Base-by-base conservation (phyloP, 106 monocot genomes). In the Iris macrosiphon region DNA sequence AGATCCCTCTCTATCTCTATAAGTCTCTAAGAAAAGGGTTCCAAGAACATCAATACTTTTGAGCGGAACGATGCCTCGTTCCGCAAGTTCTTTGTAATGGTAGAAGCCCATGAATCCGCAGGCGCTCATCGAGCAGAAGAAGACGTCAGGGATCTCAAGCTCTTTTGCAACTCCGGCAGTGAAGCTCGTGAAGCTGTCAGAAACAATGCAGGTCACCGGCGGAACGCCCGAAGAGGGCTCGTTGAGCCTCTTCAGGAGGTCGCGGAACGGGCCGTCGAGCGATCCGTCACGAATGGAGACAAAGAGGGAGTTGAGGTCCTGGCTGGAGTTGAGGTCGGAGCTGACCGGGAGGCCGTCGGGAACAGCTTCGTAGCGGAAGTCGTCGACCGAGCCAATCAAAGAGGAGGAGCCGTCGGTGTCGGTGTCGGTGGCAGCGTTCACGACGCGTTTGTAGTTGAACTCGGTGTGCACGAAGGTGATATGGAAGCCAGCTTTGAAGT, bases 121-220 rank as follows among this genome's bases (percentile, higher is more conserved):
- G 44, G 62, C 62, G 37, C 62, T 70, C 1, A 37, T 15, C 15
- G 70, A 46, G 45, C 53, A 70, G 34, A 70, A 62, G 14, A 55
- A 0, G 17, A 50, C 39, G 22, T 30, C 45, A 31, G 49, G 54
- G 20, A 70, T 30, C 17, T 27, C 45, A 4, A 62, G 33, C 34
- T 70, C 40, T 12, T 38, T 25, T 3, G 54, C 62, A 3, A 20
- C 70, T n/a, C 35, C 62, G 4, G 45, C 10, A 6, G 52, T 55
- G 41, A 62, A 70, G 55, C 53, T 70, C 70, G 55, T 70, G 25
- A 62, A 12, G 17, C 26, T 55, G 24, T 70, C 70, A n/a, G 70
- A 45, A 14, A 70, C 45, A 41, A 70, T 47, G 23, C 54, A 35
- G 20, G 53, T 62, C 17, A 55, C 62, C 0, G 34, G 46, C 12